A percentile compares a stretch with the other conserved stretches of the same genome.
These are phyloP conservation scores for Leccinellum albellum DNA, from an alignment of 768 basidiomycete genomes.

Conservation along the genomic window DNA sequence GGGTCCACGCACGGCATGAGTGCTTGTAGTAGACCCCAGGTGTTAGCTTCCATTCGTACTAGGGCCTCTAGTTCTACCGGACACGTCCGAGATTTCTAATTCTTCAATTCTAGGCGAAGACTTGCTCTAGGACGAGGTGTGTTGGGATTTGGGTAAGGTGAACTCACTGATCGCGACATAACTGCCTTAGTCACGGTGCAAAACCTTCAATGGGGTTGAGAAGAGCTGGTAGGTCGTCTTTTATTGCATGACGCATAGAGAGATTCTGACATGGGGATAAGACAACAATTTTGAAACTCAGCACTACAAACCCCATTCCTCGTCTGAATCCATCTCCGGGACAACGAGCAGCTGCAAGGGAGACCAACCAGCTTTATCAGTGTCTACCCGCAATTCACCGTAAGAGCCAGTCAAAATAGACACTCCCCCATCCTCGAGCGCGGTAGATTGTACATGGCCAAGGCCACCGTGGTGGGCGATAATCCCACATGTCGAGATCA, in stretches of 20 bases:
- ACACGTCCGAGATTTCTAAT: conserved; percentile 37
- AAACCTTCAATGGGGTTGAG: conserved; percentile 67
- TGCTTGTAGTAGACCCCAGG: conserved; percentile 78
- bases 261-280: conserved; percentile 26
- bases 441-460: conserved; percentile 63
- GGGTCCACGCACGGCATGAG: conserved; percentile 61
- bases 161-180: conserved; percentile 58
- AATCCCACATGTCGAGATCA: conserved; percentile 60
- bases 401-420: conserved; percentile 52
- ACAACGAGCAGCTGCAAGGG: conserved; percentile 30
- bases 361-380: conserved; percentile 61
- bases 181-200: conserved; percentile 55
- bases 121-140: not conserved
- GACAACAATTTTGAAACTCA: too few species aligned
- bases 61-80: conserved; percentile 58
- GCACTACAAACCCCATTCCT: conserved; percentile 15
- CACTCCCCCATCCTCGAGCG: conserved; percentile 72
- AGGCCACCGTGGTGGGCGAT: conserved; percentile 73
- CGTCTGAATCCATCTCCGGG: conserved; percentile 11
- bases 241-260: conserved; percentile 56
- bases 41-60: conserved; percentile 72
- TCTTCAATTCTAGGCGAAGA: conserved; percentile 46
- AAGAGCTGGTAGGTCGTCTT: conserved; percentile 54
- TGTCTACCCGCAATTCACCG: conserved; percentile 55
- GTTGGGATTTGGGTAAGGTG: not conserved